Evolutionary conservation across 495 filamentous ascomycete genomes (phyloP).

Genomic region (Annulohypoxylon bovei): DNA sequence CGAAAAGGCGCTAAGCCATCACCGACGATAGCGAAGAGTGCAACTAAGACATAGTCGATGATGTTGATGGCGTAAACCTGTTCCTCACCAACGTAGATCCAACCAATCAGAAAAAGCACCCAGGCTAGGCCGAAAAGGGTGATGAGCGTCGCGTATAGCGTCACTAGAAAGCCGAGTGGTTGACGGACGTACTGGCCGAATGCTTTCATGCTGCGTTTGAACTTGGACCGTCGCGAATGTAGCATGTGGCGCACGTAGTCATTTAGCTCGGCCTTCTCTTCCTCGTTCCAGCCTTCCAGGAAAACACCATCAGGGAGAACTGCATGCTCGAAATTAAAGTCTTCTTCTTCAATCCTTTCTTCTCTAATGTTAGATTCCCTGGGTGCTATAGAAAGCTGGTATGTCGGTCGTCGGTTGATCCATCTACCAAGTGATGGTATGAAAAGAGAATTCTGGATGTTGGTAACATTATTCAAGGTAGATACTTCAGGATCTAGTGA

Average conservation of each 20-base stretch:
- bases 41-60: conserved; percentile 81
- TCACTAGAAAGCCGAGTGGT: conserved; percentile 79
- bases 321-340: conserved; percentile 54
- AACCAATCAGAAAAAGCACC: conserved; percentile 86
- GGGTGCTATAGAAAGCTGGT: conserved; percentile 68
- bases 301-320: conserved; percentile 70
- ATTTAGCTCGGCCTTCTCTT: conserved; percentile 76
- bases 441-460: conserved; percentile 83
- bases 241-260: conserved; percentile 85
- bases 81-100: conserved; percentile 81
- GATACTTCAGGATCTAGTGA: conserved; percentile 75
- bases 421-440: conserved; percentile 73
- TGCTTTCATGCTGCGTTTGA: conserved; percentile 77
- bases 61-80: conserved; percentile 76
- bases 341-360: conserved; percentile 39
- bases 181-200: conserved; percentile 78
- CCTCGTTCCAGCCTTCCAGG: conserved; percentile 73
- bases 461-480: conserved; percentile 77
- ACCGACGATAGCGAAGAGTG: conserved; percentile 79
- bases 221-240: conserved; percentile 77
- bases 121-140: conserved; percentile 83
- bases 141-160: conserved; percentile 81
- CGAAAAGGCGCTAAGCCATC: conserved; percentile 81
- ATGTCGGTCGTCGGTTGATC: conserved; percentile 77
- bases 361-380: conserved; percentile 35